Evolutionary conservation across 2,329 filamentous ascomycete species (phyloP), one percentile per base, ranked within the genome.

Genomic region (Zalaria obscura): DNA sequence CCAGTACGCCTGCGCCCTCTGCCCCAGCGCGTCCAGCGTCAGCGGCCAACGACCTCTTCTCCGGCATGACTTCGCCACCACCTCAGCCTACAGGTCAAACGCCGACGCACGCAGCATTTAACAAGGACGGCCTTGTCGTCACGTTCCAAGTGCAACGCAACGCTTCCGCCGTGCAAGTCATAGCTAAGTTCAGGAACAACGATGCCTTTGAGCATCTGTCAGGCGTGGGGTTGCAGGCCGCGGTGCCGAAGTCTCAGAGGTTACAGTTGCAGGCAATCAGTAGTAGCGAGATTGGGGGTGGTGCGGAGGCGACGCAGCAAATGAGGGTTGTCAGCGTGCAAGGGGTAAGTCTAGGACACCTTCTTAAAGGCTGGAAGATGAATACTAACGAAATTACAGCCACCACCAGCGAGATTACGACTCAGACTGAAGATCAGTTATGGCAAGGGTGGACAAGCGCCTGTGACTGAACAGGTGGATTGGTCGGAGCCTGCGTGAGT

Each of bases 161-260:
- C 50, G 72, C 81, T 3, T 83, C 85, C 36, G 76, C 76, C 5
- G 80, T 93, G 18, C 87, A 94, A 57, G 79, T 93, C 5, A 70
- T 80, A 39, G 87, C 87, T 10, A 78, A 79, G 5, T 98, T 98
- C 70, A 76, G 75, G 33, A 96, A 96, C 60, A 74, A 66, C 0
- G 81, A 79, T 9, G 70, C 71, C 44, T 76, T 80, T 27, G 72
- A 70, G 9, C 65, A 68, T 9, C 69, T 96, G 38, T 78, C 78
- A 10, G 76, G 74, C 36, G 83, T 96, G 27, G 85, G 84, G 26
- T 62, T 98, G 49, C 91, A 98, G 61, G 91, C 89, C 35, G 91
- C 91, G 1, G 91, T 98, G 41, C 91, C 91, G 5, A 98, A 96
- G 65, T 86, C 83, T 36, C 91, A 98, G 64, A 94, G 91, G 60